Evolutionary conservation across 2,329 filamentous ascomycete genomes (phyloP), one percentile per base, ranked within the genome.

Genomic region (Parascedosporium putredinis): DNA sequence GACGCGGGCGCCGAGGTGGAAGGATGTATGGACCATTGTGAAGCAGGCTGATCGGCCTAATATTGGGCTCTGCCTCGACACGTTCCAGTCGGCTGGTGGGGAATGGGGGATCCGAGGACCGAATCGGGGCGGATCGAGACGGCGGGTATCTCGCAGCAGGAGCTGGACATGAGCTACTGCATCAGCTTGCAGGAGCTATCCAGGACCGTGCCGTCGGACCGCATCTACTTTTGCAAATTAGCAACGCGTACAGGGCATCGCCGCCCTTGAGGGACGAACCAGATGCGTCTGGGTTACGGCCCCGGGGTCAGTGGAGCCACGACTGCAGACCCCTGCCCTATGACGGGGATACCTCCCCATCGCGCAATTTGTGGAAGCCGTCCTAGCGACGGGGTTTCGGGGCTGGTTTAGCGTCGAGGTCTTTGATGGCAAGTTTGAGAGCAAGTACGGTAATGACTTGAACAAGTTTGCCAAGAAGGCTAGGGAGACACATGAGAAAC

Each of bases 151-250:
- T 56, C 57, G 2, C 58, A 63, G 10, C 64, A 72, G 3, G 68
- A 76, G 25, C 55, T 86, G 3, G 64, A 73, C 8, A 57, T 62
- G 23, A 67, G 67, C 1, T 86, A 79, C 59, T 62, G 65, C 3
- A 60, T 61, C 3, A 84, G 78, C 47, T 64, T 86, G 16, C 62
- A 70, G 1, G 73, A 79, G 42, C 70, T 90, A 1, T 65, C 70
- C 0, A 59, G 57, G 1, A 78, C 74, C 0, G 63, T 90, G 0
- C 82, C 84, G 0, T 65, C 73, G 0, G 79, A 85, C 2, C 88
- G 85, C 67, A 87, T 90, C 34, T 89, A 78, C 59, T 67, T 89
- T 62, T 90, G 2, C 86, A 90, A 60, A 81, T 90, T 49, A 84
- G 78, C 3, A 86, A 91, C 60, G 86, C 81, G 0, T 89, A 88